phyloP scores from a whole-genome alignment of 305 asterid genomes.

The Rubia occidens region DNA sequence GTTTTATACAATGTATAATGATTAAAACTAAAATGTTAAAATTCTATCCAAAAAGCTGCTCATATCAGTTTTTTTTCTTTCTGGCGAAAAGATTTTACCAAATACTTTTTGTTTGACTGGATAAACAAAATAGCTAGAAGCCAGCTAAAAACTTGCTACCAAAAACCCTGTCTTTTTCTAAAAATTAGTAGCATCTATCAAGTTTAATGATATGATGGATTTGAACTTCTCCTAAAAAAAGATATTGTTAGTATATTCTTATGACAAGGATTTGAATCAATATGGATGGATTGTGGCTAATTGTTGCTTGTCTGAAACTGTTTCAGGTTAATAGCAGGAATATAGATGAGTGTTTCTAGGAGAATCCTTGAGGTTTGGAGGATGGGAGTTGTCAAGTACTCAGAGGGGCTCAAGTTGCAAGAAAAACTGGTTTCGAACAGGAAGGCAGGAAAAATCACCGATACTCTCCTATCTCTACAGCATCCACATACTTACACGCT shows the following conservation, averaged over 20 bases:
- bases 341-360: conserved; percentile 38
- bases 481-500: conserved; percentile 88
- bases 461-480: conserved; percentile 54
- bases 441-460: conserved; percentile 41
- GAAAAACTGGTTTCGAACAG: conserved; percentile 49
- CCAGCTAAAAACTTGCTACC: not conserved
- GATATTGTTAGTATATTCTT: no score
- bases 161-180: not conserved
- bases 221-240: not conserved
- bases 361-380: conserved; percentile 56
- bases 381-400: conserved; percentile 56
- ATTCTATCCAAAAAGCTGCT: not conserved
- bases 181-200: not conserved
- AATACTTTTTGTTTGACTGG: not conserved
- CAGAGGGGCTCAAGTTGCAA: conserved; percentile 63
- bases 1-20: not conserved
- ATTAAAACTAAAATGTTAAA: no score
- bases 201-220: not conserved
- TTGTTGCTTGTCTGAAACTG: not conserved
- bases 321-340: not conserved
- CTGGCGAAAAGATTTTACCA: not conserved
- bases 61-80: not conserved
- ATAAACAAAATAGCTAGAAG: no score
- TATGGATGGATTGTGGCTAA: not conserved
- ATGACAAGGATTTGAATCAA: not conserved